Evolutionary conservation across 2,329 filamentous ascomycete species (phyloP), one percentile per base, ranked within the genome.

Genomic region (Pseudohalonectria lignicola): DNA sequence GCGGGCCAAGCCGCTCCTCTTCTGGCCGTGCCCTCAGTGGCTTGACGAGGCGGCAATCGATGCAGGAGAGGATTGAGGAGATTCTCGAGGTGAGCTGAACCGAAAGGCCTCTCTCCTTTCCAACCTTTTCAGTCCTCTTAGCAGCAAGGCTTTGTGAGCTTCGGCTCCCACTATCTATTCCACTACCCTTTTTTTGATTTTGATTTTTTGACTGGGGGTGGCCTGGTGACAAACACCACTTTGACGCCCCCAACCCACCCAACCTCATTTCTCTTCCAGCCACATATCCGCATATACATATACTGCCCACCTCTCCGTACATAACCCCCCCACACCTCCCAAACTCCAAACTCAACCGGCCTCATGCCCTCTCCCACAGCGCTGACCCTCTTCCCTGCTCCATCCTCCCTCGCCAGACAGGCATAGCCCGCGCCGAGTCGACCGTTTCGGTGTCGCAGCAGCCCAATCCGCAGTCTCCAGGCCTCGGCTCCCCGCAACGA

Each of bases 41-140:
- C n/a, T n/a, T 26, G 12, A 51, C 1, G 56, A 56, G 46, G 71
- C 72, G 50, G 26, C 47, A 36, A 45, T 52, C 54, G 11, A 51
- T 53, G 6, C 50, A 53, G 37, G 52, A 55, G 20, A 50, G 55
- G 10, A 47, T 60, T 31, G 45, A 53, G 38, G 48, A 47, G 10
- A 59, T 60, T 32, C 47, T 60, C 15, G 48, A 57, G 51, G 56
- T 58, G 37, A 49, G 49, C n/a, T 17, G 15, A 18, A 9, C 29
- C 30, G 15, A 17, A 31, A 12, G 15, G 7, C 20, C 13, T 15
- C 4, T 6, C 5, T 23, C 13, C 20, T 21, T 21, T 18, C 18
- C 31, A 15, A 7, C 16, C 15, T 12, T 19, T 8, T 15, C 33
- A 3, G n/a, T 13, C 13, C 13, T n/a, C 15, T 5, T 15, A 4